phyloP scores from a whole-genome alignment of 2,329 filamentous ascomycete genomes.

The Aureobasidium lini region DNA sequence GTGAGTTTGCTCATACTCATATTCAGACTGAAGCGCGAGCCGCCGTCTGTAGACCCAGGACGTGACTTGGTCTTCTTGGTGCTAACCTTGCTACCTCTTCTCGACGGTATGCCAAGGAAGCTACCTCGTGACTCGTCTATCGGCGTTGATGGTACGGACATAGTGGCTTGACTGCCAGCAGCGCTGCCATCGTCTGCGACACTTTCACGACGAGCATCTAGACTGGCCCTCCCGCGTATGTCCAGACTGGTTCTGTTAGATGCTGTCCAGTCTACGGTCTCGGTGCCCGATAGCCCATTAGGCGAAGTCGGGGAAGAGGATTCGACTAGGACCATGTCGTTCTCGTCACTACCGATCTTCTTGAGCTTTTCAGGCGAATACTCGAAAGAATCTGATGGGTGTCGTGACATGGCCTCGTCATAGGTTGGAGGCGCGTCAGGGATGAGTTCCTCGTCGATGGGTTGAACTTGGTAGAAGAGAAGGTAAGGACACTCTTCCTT shows the following conservation, averaged over 20 bases:
- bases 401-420: conserved; percentile 21
- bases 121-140: conserved; percentile 31
- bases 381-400: conserved; percentile 14
- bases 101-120: conserved; percentile 25
- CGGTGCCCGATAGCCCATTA: conserved; percentile 11
- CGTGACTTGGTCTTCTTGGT: conserved; percentile 31
- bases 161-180: conserved; percentile 20
- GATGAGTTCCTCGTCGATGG: conserved; percentile 54
- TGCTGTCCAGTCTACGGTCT: conserved; percentile 13
- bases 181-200: conserved; percentile 32
- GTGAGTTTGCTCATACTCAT: conserved; percentile 32
- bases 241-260: conserved; percentile 26
- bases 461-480: conserved; percentile 89
- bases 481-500: conserved; percentile 88
- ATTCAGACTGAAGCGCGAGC: conserved; percentile 34
- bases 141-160: conserved; percentile 34
- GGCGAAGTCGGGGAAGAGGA: conserved; percentile 10
- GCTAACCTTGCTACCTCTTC: conserved; percentile 23
- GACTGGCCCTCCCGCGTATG: conserved; percentile 25
- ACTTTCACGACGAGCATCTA: conserved; percentile 32
- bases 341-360: conserved; percentile 11
- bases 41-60: conserved; percentile 23
- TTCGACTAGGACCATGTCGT: conserved; percentile 16
- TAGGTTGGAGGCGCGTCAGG: conserved; percentile 23
- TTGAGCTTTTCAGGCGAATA: conserved; percentile 14